These are phyloP conservation scores for Orbilia ellipsospora DNA, from an alignment of 2,329 filamentous ascomycete species.

Conservation along the genomic window DNA sequence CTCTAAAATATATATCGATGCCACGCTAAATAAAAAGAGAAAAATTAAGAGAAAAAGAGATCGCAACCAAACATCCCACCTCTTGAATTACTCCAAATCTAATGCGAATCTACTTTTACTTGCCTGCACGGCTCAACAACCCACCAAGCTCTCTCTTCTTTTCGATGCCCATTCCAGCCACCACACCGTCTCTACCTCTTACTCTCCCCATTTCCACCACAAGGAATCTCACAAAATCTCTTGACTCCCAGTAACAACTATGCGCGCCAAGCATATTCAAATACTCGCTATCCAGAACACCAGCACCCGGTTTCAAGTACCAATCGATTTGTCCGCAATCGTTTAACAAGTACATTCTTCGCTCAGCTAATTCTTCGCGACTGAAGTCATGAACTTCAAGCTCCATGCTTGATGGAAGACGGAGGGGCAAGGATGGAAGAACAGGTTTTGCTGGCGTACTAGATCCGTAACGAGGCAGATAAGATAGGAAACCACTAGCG, in stretches of 20 bases:
- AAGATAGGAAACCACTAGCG: conserved; percentile 70
- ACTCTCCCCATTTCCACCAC: conserved; percentile 80
- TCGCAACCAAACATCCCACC: neutral
- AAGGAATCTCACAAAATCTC: conserved; percentile 88
- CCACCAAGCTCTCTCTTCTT: conserved; percentile 52
- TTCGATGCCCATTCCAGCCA: conserved; percentile 49
- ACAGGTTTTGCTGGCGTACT: conserved; percentile 59
- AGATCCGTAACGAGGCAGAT: conserved; percentile 58
- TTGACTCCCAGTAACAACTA: conserved; percentile 89
- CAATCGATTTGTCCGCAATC: conserved; percentile 97
- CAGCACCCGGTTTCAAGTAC: conserved; percentile 83
- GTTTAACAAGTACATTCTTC: conserved; percentile 85
- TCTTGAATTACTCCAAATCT: neutral
- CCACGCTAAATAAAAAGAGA: conserved; percentile 20
- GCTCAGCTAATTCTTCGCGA: conserved; percentile 90
- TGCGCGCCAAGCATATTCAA: conserved; percentile 96
- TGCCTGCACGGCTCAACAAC: conserved; percentile 36
- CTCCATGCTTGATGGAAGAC: conserved; percentile 77
- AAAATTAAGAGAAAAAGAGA: neutral
- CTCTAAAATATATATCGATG: conserved; percentile 10
- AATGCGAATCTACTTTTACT: conserved; percentile 8
- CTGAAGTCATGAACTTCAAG: conserved; percentile 96
- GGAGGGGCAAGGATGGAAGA: conserved; percentile 57
- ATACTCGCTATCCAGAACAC: conserved; percentile 93
- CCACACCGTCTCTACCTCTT: conserved; percentile 43